phyloP scores from a whole-genome alignment of 805 yeast species.

The Starmerella powellii region DNA sequence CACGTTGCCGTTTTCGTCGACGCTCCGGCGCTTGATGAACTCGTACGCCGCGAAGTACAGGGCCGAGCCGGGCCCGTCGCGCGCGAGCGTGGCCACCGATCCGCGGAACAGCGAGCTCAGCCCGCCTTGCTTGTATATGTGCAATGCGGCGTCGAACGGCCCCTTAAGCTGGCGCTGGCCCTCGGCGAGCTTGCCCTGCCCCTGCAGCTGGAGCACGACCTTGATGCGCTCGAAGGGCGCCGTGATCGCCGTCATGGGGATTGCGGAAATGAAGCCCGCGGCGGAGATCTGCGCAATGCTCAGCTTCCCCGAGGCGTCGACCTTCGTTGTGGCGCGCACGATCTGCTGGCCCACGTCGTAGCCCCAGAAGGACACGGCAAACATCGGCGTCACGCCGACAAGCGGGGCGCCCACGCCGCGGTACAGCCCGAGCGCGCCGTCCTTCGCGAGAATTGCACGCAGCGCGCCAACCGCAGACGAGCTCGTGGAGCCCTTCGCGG shows the following conservation, averaged over 20 bases:
- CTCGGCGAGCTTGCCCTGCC: constrained; percentile 33
- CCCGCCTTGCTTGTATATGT: constrained; percentile 71
- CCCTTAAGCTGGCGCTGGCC: constrained; percentile 33
- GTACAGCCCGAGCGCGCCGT: constrained; percentile 72
- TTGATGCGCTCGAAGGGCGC: constrained; percentile 95
- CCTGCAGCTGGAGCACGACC: constrained; percentile 78
- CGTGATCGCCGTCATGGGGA: constrained; percentile 92
- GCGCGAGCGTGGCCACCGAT: constrained; percentile 77
- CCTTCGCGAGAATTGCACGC: constrained; percentile 48
- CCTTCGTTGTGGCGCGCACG: constrained; percentile 37
- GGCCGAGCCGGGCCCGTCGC: constrained; percentile 98
- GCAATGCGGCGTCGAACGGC: constrained; percentile 43
- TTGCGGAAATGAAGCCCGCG: constrained; percentile 89
- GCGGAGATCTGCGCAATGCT: constrained; percentile 62
- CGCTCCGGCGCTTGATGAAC: constrained; percentile 44
- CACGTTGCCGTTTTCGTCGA: constrained; percentile 39
- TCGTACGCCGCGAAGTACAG: constrained; percentile 92
- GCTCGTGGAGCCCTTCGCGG: constrained; percentile 28
- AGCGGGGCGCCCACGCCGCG: constrained; percentile 91
- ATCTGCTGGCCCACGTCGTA: constrained; percentile 82
- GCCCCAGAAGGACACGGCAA: constrained; percentile 98
- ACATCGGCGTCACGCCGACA: constrained; percentile 96
- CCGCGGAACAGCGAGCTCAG: constrained; percentile 78
- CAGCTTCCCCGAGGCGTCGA: constrained; percentile 34
- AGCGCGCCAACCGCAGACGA: constrained; percentile 51